Evolutionary conservation across 176 grass and related monocot genomes (phyloP).

Genomic region (Ensete glaucum): DNA sequence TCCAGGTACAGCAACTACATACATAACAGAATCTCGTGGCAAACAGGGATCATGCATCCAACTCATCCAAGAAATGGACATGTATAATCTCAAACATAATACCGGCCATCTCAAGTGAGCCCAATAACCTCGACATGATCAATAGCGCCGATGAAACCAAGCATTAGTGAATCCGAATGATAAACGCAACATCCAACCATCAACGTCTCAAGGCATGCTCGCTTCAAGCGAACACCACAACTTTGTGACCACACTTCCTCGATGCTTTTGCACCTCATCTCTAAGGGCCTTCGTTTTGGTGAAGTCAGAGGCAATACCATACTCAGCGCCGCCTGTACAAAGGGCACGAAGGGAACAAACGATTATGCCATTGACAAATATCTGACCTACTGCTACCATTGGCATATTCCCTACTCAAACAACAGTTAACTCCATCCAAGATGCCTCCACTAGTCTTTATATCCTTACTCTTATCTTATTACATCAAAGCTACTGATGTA

Average conservation of each 20-base stretch:
- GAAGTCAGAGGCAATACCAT: background rate
- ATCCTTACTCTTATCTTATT: background rate
- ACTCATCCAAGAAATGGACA: too few relatives aligned
- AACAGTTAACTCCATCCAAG: conserved; percentile 10
- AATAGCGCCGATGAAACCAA: too few relatives aligned
- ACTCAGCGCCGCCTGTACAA: conserved; percentile 34
- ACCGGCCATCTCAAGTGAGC: too few relatives aligned
- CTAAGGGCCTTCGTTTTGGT: background rate
- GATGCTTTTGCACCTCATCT: background rate
- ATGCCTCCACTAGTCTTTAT: conserved; percentile 1
- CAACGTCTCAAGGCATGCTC: background rate
- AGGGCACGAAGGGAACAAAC: conserved; percentile 26
- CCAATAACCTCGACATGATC: too few relatives aligned
- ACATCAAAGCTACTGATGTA: conserved; percentile 2
- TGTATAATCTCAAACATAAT: too few relatives aligned
- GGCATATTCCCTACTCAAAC: conserved; percentile 20
- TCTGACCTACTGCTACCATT: conserved; percentile 20
- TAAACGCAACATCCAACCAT: too few relatives aligned
- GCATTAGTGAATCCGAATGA: too few relatives aligned
- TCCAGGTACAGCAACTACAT: background rate
- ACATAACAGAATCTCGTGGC: too few relatives aligned
- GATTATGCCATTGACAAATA: conserved; percentile 37
- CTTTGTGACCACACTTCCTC: background rate
- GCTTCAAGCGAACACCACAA: background rate
- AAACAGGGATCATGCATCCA: too few relatives aligned